Percentiles rank a stretch among this genome's conserved stretches.
Conservation (phyloP, 106 monocot species). For the Allium cepa region DNA sequence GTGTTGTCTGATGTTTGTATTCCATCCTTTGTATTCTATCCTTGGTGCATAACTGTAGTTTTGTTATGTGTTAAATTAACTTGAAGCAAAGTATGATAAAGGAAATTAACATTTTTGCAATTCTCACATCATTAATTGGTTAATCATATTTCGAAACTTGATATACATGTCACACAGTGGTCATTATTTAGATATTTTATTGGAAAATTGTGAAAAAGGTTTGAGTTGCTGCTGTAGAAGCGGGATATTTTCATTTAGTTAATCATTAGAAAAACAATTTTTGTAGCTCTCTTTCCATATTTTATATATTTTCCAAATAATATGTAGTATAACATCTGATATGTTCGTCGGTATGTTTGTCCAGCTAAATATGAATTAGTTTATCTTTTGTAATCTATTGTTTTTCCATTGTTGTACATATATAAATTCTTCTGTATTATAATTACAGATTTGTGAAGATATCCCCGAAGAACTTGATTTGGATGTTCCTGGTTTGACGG, state of each 20-base stretch:
- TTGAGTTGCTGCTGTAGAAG: no score
- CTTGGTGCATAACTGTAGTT: no score
- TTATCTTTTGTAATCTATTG: neutral
- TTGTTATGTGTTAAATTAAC: no score
- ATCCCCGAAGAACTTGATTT: conserved; percentile 82
- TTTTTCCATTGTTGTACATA: neutral
- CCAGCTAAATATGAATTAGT: neutral
- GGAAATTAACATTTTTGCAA: no score
- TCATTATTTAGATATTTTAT: no score
- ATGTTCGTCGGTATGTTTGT: neutral
- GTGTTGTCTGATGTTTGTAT: neutral
- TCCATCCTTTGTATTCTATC: no score
- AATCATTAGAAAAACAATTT: neutral
- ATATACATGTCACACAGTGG: no score
- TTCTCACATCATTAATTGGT: no score
- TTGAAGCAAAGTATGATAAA: no score
- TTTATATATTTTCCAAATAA: neutral
- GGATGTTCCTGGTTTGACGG: conserved; percentile 85
- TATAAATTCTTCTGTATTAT: neutral
- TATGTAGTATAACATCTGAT: neutral
- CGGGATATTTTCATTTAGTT: no score
- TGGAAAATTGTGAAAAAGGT: no score
- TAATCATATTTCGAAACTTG: no score
- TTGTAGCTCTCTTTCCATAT: neutral
- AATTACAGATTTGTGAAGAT: conserved; percentile 85